Conservation (phyloP, 2,329 filamentous ascomycete species). For the Endoconidiophora laricicola region DNA sequence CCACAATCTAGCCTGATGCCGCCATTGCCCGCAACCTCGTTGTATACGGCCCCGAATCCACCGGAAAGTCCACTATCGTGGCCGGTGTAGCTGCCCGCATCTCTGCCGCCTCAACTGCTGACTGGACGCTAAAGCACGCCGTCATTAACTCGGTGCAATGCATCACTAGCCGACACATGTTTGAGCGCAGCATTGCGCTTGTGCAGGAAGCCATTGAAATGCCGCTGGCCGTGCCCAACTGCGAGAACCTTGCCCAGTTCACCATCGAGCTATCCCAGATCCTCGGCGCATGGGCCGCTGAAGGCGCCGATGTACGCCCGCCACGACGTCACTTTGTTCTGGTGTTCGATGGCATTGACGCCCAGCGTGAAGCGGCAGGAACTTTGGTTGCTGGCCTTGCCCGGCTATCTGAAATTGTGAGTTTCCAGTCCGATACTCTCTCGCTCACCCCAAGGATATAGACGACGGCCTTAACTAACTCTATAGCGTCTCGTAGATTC, state of each 20-base stretch:
- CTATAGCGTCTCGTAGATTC: slow-evolving; percentile 40
- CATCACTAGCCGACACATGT: slow-evolving; percentile 14
- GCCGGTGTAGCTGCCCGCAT: slow-evolving; percentile 17
- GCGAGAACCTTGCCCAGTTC: slow-evolving; percentile 67
- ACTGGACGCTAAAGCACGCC: slow-evolving; percentile 5
- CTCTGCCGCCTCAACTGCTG: neutral
- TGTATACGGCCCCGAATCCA: slow-evolving; percentile 69
- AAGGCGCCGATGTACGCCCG: slow-evolving; percentile 20
- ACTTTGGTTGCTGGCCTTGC: slow-evolving; percentile 70
- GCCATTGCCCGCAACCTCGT: slow-evolving; percentile 60
- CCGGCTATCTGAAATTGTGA: slow-evolving; percentile 62
- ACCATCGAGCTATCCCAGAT: slow-evolving; percentile 53
- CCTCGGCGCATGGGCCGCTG: slow-evolving; percentile 22
- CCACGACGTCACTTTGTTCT: slow-evolving; percentile 44
- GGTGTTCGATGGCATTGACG: slow-evolving; percentile 77
- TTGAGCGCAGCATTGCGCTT: slow-evolving; percentile 47
- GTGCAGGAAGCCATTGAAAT: slow-evolving; percentile 23
- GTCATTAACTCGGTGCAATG: slow-evolving; percentile 13
- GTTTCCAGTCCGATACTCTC: slow-evolving; percentile 17
- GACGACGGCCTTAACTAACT: slow-evolving; percentile 8
- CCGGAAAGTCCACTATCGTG: slow-evolving; percentile 65
- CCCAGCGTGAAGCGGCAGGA: slow-evolving; percentile 60
- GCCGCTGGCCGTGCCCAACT: slow-evolving; percentile 30
- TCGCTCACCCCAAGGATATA: slow-evolving; percentile 9
- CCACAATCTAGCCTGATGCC: slow-evolving; percentile 35